phyloP scores from a whole-genome alignment of 805 yeast genomes.

The Cyberlindnera petersonii region DNA sequence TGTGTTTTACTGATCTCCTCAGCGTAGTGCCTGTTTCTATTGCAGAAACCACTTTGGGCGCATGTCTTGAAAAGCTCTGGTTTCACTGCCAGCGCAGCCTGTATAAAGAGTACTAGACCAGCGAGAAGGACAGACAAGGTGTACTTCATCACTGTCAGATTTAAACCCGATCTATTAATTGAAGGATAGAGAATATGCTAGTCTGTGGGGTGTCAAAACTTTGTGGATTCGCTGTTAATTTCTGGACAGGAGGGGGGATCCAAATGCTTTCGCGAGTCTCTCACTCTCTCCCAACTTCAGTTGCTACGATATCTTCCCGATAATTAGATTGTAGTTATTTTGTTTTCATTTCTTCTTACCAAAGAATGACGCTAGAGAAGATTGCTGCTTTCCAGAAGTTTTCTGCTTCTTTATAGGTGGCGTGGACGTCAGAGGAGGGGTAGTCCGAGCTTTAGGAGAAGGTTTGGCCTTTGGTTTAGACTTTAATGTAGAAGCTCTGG shows the following conservation, averaged over 20 bases:
- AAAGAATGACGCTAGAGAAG: conserved; percentile 47
- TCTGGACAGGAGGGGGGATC: too few species aligned
- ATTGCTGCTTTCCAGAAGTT: conserved; percentile 34
- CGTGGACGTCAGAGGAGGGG: neutral
- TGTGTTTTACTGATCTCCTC: conserved; percentile 22
- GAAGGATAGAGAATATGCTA: neutral
- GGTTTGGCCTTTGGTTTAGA: conserved; percentile 21
- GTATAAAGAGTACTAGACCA: neutral
- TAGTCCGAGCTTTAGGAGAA: neutral
- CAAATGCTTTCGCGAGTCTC: too few species aligned
- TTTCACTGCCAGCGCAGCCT: conserved; percentile 42
- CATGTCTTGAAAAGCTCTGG: conserved; percentile 73
- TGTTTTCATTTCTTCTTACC: conserved; percentile 31
- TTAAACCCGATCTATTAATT: too few species aligned
- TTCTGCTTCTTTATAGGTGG: conserved; percentile 18
- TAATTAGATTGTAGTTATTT: neutral
- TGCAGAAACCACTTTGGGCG: conserved; percentile 77
- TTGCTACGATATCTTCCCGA: too few species aligned
- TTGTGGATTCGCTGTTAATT: too few species aligned
- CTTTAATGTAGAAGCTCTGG: conserved; percentile 27
- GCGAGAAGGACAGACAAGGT: neutral
- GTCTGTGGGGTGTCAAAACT: conserved; percentile 3
- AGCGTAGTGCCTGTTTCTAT: conserved; percentile 71
- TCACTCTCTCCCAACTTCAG: too few species aligned
- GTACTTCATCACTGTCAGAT: neutral